A percentile compares a stretch with the other conserved stretches of the same genome.
phyloP scores from a whole-genome alignment of 306 rosid genomes.

The Quercus alba region DNA sequence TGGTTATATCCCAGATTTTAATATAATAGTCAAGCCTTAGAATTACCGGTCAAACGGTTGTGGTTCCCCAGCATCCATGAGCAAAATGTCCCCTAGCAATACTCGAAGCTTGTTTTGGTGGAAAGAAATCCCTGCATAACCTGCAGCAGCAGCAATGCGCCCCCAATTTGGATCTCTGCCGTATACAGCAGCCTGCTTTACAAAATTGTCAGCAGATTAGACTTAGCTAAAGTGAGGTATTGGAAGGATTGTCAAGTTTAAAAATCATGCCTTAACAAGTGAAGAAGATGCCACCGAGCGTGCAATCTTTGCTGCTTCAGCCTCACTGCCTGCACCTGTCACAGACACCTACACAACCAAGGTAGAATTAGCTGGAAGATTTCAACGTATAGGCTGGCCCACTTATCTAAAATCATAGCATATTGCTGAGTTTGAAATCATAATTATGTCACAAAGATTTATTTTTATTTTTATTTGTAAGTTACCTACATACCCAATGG shows the following conservation, averaged over 20 bases:
- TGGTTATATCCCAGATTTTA: background rate
- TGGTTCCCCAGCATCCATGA: constrained; percentile 90
- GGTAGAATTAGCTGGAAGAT: constrained; percentile 9
- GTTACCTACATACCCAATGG: no score
- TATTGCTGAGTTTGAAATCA: background rate
- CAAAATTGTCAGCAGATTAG: constrained; percentile 11
- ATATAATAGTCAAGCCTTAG: background rate
- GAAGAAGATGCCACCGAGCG: constrained; percentile 90
- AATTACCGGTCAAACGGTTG: constrained; percentile 69
- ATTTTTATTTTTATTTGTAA: no score
- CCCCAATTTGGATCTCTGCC: constrained; percentile 99
- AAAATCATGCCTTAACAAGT: constrained; percentile 66
- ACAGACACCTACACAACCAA: constrained; percentile 62
- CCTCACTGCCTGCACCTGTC: constrained; percentile 67
- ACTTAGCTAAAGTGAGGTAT: background rate
- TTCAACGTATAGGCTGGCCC: background rate
- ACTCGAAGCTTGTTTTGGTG: constrained; percentile 70
- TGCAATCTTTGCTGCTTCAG: constrained; percentile 86
- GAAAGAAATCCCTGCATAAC: constrained; percentile 79
- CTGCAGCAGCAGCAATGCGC: constrained; percentile 91
- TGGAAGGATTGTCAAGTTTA: constrained; percentile 7
- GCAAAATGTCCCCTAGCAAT: constrained; percentile 70
- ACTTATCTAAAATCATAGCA: constrained; percentile 15
- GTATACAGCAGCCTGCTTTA: constrained; percentile 75
- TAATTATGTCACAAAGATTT: background rate